phyloP scores from a whole-genome alignment of 1,284 basidiomycete genomes.

The Mycosarcoma mackinlayi region DNA sequence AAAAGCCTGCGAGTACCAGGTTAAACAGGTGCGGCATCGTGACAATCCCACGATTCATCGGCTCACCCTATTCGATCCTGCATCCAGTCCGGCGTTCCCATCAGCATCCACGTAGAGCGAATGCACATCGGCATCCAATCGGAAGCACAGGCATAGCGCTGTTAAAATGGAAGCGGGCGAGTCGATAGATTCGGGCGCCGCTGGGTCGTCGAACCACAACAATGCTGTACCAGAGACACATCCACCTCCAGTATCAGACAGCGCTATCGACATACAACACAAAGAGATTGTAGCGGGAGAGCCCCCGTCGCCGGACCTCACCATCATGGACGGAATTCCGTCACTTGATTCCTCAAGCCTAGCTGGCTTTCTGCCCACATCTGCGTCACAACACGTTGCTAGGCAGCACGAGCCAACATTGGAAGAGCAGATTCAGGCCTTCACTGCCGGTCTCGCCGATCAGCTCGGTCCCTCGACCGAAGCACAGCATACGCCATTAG shows the following conservation, averaged over 20 bases:
- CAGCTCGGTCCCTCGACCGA: constrained; percentile 18
- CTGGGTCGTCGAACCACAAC: background rate
- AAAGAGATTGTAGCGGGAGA: background rate
- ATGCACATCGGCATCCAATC: background rate
- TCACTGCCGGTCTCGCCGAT: constrained; percentile 34
- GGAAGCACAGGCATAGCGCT: constrained; percentile 11
- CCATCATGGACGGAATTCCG: constrained; percentile 39
- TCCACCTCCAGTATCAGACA: constrained; percentile 3
- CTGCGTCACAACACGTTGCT: constrained; percentile 6
- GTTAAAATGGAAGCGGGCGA: constrained; percentile 45
- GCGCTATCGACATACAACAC: background rate
- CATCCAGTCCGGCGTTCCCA: no score
- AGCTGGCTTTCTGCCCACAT: constrained; percentile 22
- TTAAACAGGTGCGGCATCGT: constrained; percentile 1
- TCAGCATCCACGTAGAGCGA: no score
- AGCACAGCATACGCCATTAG: constrained; percentile 21
- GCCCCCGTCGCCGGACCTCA: constrained; percentile 12
- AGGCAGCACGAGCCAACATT: constrained; percentile 14
- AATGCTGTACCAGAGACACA: background rate
- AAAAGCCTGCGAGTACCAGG: no score
- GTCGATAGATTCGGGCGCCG: constrained; percentile 35
- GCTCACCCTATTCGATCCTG: background rate
- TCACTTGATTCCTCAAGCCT: constrained; percentile 30
- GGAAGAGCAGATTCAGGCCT: constrained; percentile 44
- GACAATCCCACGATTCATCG: constrained; percentile 1